Conservation (phyloP, 2,329 filamentous ascomycete species). For the Akanthomyces uredinophilus region DNA sequence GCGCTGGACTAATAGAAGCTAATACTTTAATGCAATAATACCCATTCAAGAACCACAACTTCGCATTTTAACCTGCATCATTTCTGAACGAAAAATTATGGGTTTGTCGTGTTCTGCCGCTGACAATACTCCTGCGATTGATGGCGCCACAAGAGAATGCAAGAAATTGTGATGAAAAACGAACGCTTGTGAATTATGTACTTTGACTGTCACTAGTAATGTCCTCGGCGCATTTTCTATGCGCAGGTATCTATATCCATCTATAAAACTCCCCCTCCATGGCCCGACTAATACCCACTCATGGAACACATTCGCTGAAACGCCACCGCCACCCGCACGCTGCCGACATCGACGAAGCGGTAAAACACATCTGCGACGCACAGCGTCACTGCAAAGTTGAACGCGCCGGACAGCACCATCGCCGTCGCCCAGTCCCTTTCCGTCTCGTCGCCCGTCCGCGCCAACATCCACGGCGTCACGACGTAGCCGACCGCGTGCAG, state of each 20-base stretch:
- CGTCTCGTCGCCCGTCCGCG: background rate
- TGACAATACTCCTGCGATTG: too few relatives aligned
- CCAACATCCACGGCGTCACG: background rate
- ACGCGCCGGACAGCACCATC: background rate
- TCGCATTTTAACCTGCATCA: too few relatives aligned
- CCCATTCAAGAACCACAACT: background rate
- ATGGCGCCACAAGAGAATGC: too few relatives aligned
- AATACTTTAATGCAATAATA: conserved; percentile 2
- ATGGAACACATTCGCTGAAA: conserved; percentile 5
- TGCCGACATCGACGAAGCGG: conserved; percentile 4
- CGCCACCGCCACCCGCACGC: conserved; percentile 1
- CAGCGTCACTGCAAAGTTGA: conserved; percentile 3
- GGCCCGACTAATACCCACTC: background rate
- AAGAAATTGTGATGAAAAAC: background rate
- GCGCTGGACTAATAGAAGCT: background rate
- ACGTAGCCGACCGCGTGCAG: conserved; percentile 11
- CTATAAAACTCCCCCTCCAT: background rate
- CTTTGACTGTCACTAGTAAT: background rate
- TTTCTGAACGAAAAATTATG: too few relatives aligned
- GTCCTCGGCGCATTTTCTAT: background rate
- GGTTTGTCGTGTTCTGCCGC: too few relatives aligned
- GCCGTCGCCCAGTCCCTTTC: background rate
- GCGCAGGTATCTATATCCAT: background rate
- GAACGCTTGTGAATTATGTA: background rate
- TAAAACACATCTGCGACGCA: conserved; percentile 11